A percentile compares a stretch with the other conserved stretches of the same genome.
Conservation (phyloP, 352 stramenopile species). For the Phytophthora pseudosyringae region DNA sequence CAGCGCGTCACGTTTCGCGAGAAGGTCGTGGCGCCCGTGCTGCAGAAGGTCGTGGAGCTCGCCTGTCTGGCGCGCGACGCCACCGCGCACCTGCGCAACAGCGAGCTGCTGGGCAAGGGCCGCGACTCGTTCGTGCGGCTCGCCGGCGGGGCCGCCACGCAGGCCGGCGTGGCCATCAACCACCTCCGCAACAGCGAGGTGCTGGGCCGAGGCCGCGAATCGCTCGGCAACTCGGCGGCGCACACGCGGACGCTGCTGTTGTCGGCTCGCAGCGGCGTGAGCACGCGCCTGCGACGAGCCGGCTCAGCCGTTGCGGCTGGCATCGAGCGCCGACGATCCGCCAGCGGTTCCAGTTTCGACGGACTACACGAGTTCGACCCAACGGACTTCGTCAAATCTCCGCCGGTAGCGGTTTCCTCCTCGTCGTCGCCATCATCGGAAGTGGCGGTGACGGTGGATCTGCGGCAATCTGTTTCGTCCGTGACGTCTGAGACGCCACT, state of each 20-base stretch:
- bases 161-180: conserved; percentile 41
- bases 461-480: conserved; percentile 30
- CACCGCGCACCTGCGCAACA: conserved; percentile 32
- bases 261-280: conserved; percentile 52
- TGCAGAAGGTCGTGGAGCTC: conserved; percentile 61
- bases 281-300: conserved; percentile 51
- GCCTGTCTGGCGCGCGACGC: conserved; percentile 45
- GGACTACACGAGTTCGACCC: conserved; percentile 19
- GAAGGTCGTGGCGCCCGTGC: conserved; percentile 51
- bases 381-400: conserved; percentile 32
- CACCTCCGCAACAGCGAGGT: conserved; percentile 47
- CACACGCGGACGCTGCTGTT: conserved; percentile 56
- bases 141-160: conserved; percentile 36
- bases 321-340: conserved; percentile 61
- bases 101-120: conserved; percentile 52
- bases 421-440: conserved; percentile 31
- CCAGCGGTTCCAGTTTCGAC: conserved; percentile 31
- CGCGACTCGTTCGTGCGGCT: conserved; percentile 54
- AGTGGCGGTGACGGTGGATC: conserved; percentile 40
- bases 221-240: conserved; percentile 50
- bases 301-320: conserved; percentile 47
- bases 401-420: conserved; percentile 13
- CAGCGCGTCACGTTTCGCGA: conserved; percentile 55
- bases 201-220: conserved; percentile 60
- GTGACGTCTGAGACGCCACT: conserved; percentile 4